Percentiles rank a stretch among this genome's conserved stretches.
Evolutionary conservation across 495 filamentous ascomycete genomes (phyloP).

Genomic region (Ascodesmis nigricans): DNA sequence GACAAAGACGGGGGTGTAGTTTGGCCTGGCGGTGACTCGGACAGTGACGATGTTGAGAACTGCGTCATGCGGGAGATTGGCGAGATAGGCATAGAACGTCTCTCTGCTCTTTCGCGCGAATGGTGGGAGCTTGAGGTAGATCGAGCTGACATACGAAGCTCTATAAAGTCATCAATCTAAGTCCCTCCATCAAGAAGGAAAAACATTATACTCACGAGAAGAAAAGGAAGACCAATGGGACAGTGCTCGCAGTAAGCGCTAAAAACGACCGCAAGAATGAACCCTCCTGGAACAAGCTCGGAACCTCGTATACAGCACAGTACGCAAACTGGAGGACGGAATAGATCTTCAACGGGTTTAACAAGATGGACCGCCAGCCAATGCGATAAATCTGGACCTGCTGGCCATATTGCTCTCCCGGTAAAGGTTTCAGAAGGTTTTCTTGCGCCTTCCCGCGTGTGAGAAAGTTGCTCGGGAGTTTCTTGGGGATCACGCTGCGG

Average conservation of each 20-base stretch:
- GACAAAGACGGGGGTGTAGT: neutral
- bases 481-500: no score
- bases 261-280: neutral
- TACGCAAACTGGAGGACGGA: slow-evolving; percentile 2
- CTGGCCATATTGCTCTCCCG: no score
- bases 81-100: neutral
- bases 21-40: slow-evolving; percentile 1
- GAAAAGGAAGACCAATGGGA: no score
- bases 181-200: no score
- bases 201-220: no score
- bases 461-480: no score
- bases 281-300: neutral
- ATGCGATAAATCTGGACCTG: slow-evolving; percentile 7
- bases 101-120: neutral
- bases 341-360: slow-evolving; percentile 3
- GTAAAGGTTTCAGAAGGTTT: no score
- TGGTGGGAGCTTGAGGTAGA: neutral
- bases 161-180: no score
- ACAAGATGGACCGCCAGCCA: slow-evolving; percentile 3
- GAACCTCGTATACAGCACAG: neutral
- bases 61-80: neutral
- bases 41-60: neutral
- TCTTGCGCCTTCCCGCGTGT: no score
- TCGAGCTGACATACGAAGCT: slow-evolving; percentile 1
- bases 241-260: no score